These are phyloP conservation scores for Caloboletus inedulis DNA, from an alignment of 1,284 basidiomycete species.

Conservation along the genomic window DNA sequence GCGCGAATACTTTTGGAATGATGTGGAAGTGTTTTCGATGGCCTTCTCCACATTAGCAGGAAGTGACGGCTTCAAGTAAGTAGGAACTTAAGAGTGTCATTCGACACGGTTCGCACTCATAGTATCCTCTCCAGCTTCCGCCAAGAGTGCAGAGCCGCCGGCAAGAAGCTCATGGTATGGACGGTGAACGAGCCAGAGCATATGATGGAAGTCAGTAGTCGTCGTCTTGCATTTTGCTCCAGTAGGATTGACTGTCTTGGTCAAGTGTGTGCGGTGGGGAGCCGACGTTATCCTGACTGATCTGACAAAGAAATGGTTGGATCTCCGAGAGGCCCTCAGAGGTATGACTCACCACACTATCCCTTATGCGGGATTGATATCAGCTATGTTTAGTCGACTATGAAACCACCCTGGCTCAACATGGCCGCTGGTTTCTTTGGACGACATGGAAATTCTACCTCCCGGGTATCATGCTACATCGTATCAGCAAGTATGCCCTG, in stretches of 20 bases:
- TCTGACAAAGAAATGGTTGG: conserved; percentile 73
- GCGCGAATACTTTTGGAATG: conserved; percentile 86
- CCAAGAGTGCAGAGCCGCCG: conserved; percentile 70
- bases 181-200: conserved; percentile 90
- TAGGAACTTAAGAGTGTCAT: conserved; percentile 6
- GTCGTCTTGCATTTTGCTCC: neutral
- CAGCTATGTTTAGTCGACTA: conserved; percentile 53
- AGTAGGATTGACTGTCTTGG: conserved; percentile 6
- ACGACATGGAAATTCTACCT: conserved; percentile 62
- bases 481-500: conserved; percentile 34
- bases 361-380: conserved; percentile 5
- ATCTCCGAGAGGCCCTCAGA: conserved; percentile 63
- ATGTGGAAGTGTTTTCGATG: conserved; percentile 88
- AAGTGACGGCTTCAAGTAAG: conserved; percentile 65
- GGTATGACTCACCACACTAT: conserved; percentile 40
- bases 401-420: conserved; percentile 55
- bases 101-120: neutral
- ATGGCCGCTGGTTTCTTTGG: conserved; percentile 75
- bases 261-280: conserved; percentile 84
- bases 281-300: conserved; percentile 91
- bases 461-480: conserved; percentile 41
- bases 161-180: conserved; percentile 94
- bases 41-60: conserved; percentile 75
- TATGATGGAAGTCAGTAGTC: conserved; percentile 81
- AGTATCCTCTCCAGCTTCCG: conserved; percentile 59